These are phyloP conservation scores for Pyrenophora graminea DNA, from an alignment of 2,329 filamentous ascomycete species.

Conservation along the genomic window DNA sequence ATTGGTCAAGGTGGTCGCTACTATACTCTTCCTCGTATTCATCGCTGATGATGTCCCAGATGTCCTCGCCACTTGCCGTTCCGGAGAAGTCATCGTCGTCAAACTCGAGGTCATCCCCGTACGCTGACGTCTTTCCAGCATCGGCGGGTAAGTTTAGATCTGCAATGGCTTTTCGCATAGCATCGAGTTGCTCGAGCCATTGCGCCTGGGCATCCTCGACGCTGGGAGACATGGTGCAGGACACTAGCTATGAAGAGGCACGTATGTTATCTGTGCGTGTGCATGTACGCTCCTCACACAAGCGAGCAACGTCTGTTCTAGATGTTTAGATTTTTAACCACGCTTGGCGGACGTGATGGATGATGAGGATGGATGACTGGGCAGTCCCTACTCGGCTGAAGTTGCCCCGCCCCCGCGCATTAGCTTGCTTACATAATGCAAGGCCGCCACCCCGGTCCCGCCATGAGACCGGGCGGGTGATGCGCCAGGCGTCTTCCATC, in stretches of 20 bases:
- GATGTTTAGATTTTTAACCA: conserved; percentile 1
- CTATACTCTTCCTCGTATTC: conserved; percentile 67
- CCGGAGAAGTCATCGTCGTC: conserved; percentile 68
- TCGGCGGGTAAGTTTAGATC: conserved; percentile 63
- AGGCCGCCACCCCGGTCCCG: conserved; percentile 1
- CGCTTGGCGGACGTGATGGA: conserved; percentile 19
- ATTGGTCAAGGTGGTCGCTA: conserved; percentile 66
- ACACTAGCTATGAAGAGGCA: too few relatives aligned
- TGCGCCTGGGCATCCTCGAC: conserved; percentile 58
- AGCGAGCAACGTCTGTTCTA: too few relatives aligned
- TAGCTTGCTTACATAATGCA: conserved; percentile 28
- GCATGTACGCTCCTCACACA: too few relatives aligned
- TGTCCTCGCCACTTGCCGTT: conserved; percentile 72
- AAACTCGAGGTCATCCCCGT: conserved; percentile 63
- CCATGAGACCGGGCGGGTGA: neutral
- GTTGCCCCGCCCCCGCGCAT: conserved; percentile 29
- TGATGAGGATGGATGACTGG: conserved; percentile 18
- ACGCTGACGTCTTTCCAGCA: conserved; percentile 54
- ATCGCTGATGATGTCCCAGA: conserved; percentile 91
- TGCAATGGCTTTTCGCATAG: conserved; percentile 85
- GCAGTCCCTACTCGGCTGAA: conserved; percentile 15
- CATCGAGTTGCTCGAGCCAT: conserved; percentile 84
- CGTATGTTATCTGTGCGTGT: too few relatives aligned
- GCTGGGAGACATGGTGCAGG: conserved; percentile 43
- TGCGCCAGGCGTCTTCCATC: neutral